phyloP scores from a whole-genome alignment of 345 rosid species.

The Populus deltoides region DNA sequence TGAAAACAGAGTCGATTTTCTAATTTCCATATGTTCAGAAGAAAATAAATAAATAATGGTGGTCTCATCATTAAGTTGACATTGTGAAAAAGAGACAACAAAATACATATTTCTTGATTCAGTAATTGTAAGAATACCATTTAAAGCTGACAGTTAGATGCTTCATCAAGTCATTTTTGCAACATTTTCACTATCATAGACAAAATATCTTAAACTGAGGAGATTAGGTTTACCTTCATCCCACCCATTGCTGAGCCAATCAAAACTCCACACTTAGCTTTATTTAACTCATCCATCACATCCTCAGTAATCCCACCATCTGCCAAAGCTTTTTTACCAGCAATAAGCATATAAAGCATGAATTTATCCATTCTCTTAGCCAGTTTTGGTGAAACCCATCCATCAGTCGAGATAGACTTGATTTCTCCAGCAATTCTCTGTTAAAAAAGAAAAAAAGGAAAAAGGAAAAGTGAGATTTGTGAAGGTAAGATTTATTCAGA shows the following conservation, averaged over 20 bases:
- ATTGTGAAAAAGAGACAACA: background rate
- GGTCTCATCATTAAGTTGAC: background rate
- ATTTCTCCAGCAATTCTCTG: slow-evolving; percentile 97
- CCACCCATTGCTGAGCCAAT: slow-evolving; percentile 97
- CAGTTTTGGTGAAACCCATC: slow-evolving; percentile 83
- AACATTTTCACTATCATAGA: background rate
- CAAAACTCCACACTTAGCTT: slow-evolving; percentile 81
- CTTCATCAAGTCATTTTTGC: background rate
- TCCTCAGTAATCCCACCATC: slow-evolving; percentile 83
- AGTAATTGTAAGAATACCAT: background rate
- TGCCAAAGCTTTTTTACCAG: slow-evolving; percentile 91
- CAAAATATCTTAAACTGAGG: background rate
- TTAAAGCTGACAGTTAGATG: background rate
- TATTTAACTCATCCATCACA: slow-evolving; percentile 71
- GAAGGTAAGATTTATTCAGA: slow-evolving; percentile 6
- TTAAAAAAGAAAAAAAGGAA: background rate
- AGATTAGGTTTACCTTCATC: slow-evolving; percentile 60
- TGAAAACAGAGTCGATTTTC: background rate
- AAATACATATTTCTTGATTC: background rate
- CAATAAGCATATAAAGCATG: slow-evolving; percentile 91
- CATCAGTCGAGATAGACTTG: slow-evolving; percentile 76
- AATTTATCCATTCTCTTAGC: slow-evolving; percentile 93
- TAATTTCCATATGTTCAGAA: too few relatives aligned
- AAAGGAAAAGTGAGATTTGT: slow-evolving; percentile 4
- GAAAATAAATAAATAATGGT: background rate